Evolutionary conservation across 192 early-diverging fungal genomes (phyloP), one percentile per base, ranked within the genome.

Genomic region (Endogone sp.): DNA sequence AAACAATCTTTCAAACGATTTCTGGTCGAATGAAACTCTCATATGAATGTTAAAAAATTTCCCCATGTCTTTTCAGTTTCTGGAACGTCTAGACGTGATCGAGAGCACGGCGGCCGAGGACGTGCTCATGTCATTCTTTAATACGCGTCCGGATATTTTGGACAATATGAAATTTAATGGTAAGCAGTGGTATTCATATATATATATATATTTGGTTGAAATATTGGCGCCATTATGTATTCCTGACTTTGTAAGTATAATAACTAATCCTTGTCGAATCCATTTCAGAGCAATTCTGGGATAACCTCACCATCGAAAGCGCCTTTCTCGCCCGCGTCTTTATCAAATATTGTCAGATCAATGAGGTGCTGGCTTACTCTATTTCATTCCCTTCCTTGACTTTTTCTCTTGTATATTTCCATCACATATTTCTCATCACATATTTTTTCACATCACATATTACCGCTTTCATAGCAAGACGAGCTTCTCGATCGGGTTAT

Each of bases 31-130:
- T n/a, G n/a, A 56, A 56, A n/a, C n/a, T 56, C 55, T 56, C 55
- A 56, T 56, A 56, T n/a, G 11, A 13, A 11, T 56, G 55, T 56
- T 13, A 56, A n/a, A n/a, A n/a, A n/a, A n/a, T 49, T 49, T 16
- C 16, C 6, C 16, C 9, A 22, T 56, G 8, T 30, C 10, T 29
- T 56, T 24, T 20, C 30, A 76, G 74, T 85, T 93, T 62, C 76
- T 92, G 28, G 81, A 91, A 56, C 78, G 87, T 3, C 71, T 92
- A 54, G 92, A 92, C 71, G 90, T 94, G 1, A 82, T 92, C 63
- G 81, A 89, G 58, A 89, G 85, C 60, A 79, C 84, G 55, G 80
- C 83, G 3, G 87, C 89, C 0, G 84, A 85, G 60, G 82, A 85
- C 60, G 85, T 85, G 2, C 78, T 91, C 62, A 83, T 83, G 57